Percentiles rank a stretch among this genome's conserved stretches.
Conservation (phyloP, 1,284 basidiomycete species). For the Trametes versicolor region DNA sequence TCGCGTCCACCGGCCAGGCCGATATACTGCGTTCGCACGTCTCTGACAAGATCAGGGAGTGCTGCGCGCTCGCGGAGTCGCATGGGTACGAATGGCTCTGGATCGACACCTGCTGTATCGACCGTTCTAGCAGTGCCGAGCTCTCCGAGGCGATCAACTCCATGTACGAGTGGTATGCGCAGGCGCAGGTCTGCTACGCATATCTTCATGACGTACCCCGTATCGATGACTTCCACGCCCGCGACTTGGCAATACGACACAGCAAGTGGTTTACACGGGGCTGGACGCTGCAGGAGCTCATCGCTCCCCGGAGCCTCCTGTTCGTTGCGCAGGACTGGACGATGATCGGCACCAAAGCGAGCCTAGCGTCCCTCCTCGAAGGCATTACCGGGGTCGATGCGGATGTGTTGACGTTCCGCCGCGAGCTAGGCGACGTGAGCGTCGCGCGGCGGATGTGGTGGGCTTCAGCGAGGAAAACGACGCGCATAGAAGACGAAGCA, state of each 20-base stretch:
- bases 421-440: constrained; percentile 27
- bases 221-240: neutral
- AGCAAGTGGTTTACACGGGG: no score
- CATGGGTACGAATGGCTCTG: constrained; percentile 34
- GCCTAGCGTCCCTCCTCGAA: constrained; percentile 28
- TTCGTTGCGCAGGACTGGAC: constrained; percentile 29
- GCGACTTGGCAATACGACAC: no score
- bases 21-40: constrained; percentile 19
- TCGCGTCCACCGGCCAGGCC: neutral
- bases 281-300: no score
- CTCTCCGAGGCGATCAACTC: no score
- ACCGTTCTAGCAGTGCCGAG: no score
- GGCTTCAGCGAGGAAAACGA: constrained; percentile 27
- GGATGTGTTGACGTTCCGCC: no score
- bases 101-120: constrained; percentile 36
- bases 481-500: constrained; percentile 30
- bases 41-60: constrained; percentile 27
- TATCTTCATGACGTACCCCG: constrained; percentile 10
- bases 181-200: constrained; percentile 14
- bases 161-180: no score
- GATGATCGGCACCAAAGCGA: constrained; percentile 29
- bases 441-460: constrained; percentile 33
- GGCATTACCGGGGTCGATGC: constrained; percentile 30
- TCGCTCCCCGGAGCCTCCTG: constrained; percentile 29
- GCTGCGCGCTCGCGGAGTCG: constrained; percentile 27